phyloP scores from a whole-genome alignment of 495 filamentous ascomycete species.

The Annulohypoxylon maeteangense region DNA sequence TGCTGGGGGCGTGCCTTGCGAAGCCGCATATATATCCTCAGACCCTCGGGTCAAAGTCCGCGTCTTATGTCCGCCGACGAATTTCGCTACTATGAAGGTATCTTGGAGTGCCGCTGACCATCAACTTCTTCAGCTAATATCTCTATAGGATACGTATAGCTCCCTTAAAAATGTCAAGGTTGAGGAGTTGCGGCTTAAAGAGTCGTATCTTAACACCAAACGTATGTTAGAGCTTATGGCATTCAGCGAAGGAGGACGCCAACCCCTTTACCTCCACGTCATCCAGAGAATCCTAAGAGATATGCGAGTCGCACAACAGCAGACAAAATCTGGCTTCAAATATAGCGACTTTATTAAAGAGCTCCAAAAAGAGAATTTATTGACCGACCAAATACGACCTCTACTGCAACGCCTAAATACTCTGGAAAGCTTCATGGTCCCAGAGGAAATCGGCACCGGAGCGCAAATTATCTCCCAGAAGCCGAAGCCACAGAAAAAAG shows the following conservation, averaged over 20 bases:
- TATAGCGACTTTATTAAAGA: not conserved
- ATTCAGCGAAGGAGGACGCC: not conserved
- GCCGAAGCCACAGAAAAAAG: not conserved
- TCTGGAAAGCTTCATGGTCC: slow-evolving; percentile 1
- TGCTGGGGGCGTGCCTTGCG: not conserved
- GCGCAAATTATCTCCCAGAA: not conserved
- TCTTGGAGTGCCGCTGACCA: not conserved
- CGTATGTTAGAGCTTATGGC: slow-evolving; percentile 11
- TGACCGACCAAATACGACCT: slow-evolving; percentile 5
- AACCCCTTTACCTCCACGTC: slow-evolving; percentile 3
- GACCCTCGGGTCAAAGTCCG: not conserved
- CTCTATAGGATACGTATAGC: not conserved
- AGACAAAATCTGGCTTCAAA: not conserved
- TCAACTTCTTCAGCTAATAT: not conserved
- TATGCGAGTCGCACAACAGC: not conserved
- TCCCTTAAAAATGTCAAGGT: not conserved
- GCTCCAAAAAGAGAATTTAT: not conserved
- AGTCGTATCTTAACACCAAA: slow-evolving; percentile 4
- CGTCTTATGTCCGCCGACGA: not conserved
- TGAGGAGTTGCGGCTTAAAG: not conserved
- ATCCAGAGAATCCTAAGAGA: slow-evolving; percentile 9
- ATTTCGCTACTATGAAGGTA: not conserved
- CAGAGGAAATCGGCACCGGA: not conserved
- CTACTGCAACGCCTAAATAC: not conserved
- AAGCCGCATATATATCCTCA: not conserved